Percentiles rank a stretch among this genome's conserved stretches.
Conservation (phyloP, 768 basidiomycete genomes). For the Xanthoconium stramineum region DNA sequence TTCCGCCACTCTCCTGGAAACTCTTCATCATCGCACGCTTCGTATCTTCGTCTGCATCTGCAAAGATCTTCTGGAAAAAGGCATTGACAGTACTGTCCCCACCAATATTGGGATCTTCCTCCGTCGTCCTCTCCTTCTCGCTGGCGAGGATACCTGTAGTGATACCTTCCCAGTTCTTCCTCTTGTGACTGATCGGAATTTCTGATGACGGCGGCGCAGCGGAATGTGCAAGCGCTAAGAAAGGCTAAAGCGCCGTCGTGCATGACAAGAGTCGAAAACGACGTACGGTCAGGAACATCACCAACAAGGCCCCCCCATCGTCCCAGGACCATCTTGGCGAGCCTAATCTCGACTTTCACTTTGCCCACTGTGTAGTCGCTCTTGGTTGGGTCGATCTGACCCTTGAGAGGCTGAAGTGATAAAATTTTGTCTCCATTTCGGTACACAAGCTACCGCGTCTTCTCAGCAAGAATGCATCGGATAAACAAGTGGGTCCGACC, state of each 20-base stretch:
- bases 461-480: slow-evolving; percentile 2
- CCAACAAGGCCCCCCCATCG: slow-evolving; percentile 77
- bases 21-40: slow-evolving; percentile 97
- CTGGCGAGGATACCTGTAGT: slow-evolving; percentile 60
- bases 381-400: slow-evolving; percentile 65
- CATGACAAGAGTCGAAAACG: not conserved
- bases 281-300: slow-evolving; percentile 73
- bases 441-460: slow-evolving; percentile 36
- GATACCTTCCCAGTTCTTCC: slow-evolving; percentile 90
- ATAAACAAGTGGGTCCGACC: slow-evolving; percentile 39
- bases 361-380: slow-evolving; percentile 70
- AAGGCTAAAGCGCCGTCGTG: not conserved
- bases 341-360: slow-evolving; percentile 84
- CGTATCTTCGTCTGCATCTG: slow-evolving; percentile 89
- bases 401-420: slow-evolving; percentile 75
- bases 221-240: slow-evolving; percentile 15
- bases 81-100: slow-evolving; percentile 83
- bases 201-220: slow-evolving; percentile 34
- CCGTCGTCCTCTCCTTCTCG: slow-evolving; percentile 66
- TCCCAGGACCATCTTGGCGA: slow-evolving; percentile 63
- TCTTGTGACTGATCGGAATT: slow-evolving; percentile 37
- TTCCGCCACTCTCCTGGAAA: slow-evolving; percentile 92
- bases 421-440: slow-evolving; percentile 68
- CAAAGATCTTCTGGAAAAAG: slow-evolving; percentile 91
- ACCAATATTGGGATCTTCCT: slow-evolving; percentile 86